Percentiles rank a stretch among this genome's conserved stretches.
These are phyloP conservation scores for Chrysosporium queenslandicum DNA, from an alignment of 2,329 filamentous ascomycete genomes.

Conservation along the genomic window DNA sequence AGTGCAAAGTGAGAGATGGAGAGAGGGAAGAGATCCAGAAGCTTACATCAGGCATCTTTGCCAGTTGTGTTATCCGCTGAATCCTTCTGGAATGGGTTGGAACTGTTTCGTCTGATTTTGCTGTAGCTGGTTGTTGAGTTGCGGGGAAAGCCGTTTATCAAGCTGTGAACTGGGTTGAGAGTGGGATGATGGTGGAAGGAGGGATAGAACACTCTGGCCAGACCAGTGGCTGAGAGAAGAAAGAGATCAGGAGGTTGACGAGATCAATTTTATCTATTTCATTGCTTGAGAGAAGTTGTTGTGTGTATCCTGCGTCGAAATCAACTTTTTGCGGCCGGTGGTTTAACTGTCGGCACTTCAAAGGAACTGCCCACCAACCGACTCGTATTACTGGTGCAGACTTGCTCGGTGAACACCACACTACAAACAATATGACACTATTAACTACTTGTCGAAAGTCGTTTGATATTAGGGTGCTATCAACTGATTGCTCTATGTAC, in stretches of 20 bases:
- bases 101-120: neutral
- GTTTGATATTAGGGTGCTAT: constrained; percentile 5
- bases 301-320: neutral
- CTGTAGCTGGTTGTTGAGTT: neutral
- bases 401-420: neutral
- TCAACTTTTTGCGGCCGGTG: too few relatives aligned
- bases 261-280: neutral
- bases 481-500: constrained; percentile 11
- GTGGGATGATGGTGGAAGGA: neutral
- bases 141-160: neutral
- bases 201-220: neutral
- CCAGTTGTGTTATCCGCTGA: neutral
- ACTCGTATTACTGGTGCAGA: neutral
- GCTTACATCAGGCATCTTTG: constrained; percentile 40
- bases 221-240: neutral
- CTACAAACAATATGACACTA: neutral
- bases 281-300: neutral
- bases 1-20: neutral
- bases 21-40: neutral
- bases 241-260: neutral
- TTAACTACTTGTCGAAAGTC: neutral
- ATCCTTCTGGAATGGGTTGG: neutral
- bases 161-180: neutral
- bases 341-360: too few relatives aligned
- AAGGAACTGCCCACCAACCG: neutral